Evolutionary conservation across 2,329 filamentous ascomycete species (phyloP).

Genomic region (Hypoxylon sp.): DNA sequence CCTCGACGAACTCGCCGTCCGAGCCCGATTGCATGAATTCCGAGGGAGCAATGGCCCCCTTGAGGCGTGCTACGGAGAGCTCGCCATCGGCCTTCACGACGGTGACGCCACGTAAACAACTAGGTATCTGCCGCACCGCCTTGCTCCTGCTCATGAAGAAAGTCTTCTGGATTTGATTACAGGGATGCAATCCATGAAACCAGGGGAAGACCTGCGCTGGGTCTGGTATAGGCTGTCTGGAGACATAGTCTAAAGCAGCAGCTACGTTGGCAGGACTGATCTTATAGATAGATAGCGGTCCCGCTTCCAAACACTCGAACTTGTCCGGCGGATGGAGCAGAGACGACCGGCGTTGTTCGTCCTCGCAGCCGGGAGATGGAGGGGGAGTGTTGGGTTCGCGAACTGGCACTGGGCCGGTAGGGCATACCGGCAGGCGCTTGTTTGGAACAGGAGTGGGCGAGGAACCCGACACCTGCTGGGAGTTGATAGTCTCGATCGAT

Average conservation of each 20-base stretch:
- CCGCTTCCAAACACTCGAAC: slow-evolving; percentile 61
- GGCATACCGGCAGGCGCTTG: slow-evolving; percentile 89
- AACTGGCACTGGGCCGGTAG: slow-evolving; percentile 73
- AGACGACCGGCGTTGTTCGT: slow-evolving; percentile 67
- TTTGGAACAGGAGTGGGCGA: slow-evolving; percentile 72
- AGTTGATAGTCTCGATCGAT: slow-evolving; percentile 51
- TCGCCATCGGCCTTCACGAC: slow-evolving; percentile 90
- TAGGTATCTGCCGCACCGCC: slow-evolving; percentile 72
- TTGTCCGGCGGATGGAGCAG: slow-evolving; percentile 76
- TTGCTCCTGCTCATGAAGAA: slow-evolving; percentile 86
- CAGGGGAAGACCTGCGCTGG: slow-evolving; percentile 92
- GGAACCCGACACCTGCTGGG: slow-evolving; percentile 45
- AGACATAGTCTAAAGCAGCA: slow-evolving; percentile 76
- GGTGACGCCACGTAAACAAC: slow-evolving; percentile 81
- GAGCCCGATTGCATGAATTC: slow-evolving; percentile 72
- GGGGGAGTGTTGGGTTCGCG: slow-evolving; percentile 68
- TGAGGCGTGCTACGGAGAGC: slow-evolving; percentile 75
- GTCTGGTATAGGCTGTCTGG: slow-evolving; percentile 83
- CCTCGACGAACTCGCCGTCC: slow-evolving; percentile 74
- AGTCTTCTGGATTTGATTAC: slow-evolving; percentile 86
- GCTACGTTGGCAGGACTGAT: slow-evolving; percentile 74
- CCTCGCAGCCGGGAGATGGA: slow-evolving; percentile 68
- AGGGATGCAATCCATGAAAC: slow-evolving; percentile 90
- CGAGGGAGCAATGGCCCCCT: slow-evolving; percentile 83
- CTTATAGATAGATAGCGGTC: slow-evolving; percentile 71